These are phyloP conservation scores for Arthroderma sp. DNA, from an alignment of 2,329 filamentous ascomycete genomes.

Conservation along the genomic window DNA sequence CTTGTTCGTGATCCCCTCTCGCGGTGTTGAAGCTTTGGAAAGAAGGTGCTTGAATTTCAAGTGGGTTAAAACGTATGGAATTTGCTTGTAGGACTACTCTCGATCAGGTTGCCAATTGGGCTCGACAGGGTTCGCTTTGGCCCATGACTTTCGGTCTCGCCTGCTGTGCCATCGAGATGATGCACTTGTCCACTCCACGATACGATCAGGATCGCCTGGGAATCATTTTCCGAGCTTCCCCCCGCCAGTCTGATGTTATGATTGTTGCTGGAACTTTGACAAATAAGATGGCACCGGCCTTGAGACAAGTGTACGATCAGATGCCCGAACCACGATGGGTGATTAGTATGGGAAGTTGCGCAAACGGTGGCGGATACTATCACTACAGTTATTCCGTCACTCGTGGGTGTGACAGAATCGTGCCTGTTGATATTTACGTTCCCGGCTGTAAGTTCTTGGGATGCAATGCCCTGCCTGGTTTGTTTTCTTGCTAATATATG, in stretches of 20 bases:
- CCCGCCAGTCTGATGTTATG: conserved; percentile 79
- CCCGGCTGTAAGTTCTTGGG: conserved; percentile 61
- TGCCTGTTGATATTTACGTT: conserved; percentile 78
- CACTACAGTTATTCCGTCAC: conserved; percentile 76
- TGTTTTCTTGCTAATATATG: not conserved
- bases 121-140: conserved; percentile 75
- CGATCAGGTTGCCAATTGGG: conserved; percentile 78
- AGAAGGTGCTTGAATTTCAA: not conserved
- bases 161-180: conserved; percentile 88
- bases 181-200: conserved; percentile 79
- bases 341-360: conserved; percentile 72
- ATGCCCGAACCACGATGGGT: conserved; percentile 93
- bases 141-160: conserved; percentile 86
- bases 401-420: conserved; percentile 64
- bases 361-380: conserved; percentile 78
- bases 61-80: not conserved
- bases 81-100: conserved; percentile 28
- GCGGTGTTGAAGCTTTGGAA: not conserved
- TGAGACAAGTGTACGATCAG: conserved; percentile 84
- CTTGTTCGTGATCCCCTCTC: conserved; percentile 25
- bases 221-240: conserved; percentile 79
- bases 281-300: conserved; percentile 85
- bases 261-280: conserved; percentile 82
- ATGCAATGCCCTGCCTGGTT: not conserved
- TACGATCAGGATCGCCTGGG: conserved; percentile 83